These are phyloP conservation scores for Dichotomopilus funicola DNA, from an alignment of 2,329 filamentous ascomycete genomes.

Conservation along the genomic window DNA sequence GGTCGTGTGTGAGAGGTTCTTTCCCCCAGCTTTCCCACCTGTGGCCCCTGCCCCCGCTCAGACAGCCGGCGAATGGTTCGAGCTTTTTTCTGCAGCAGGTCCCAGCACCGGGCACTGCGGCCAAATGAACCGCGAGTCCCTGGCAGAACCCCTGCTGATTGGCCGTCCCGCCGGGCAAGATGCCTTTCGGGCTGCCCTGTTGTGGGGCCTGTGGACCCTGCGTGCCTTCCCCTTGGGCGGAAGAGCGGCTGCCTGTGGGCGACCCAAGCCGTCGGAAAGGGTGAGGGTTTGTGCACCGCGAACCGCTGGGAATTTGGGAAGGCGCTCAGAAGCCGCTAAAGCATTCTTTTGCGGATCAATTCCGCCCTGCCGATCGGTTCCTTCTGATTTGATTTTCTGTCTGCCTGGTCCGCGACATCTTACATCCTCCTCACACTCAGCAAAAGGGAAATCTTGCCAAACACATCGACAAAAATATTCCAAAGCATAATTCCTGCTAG, in stretches of 20 bases:
- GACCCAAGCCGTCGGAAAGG: conserved; percentile 20
- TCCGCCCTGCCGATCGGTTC: neutral
- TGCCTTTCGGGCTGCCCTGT: neutral
- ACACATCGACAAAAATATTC: no score
- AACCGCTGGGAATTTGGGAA: no score
- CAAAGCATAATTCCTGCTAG: no score
- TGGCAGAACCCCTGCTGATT: neutral
- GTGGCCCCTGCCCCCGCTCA: neutral
- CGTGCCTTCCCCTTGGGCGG: no score
- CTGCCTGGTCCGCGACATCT: no score
- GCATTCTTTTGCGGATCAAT: neutral
- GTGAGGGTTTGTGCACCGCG: neutral
- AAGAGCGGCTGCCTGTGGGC: neutral
- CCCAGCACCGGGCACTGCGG: neutral
- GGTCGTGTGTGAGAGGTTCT: neutral
- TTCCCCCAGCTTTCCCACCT: neutral
- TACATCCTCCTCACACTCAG: no score
- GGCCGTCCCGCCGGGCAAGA: neutral
- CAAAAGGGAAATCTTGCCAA: no score
- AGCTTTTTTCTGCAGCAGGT: neutral
- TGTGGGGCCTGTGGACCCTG: conserved; percentile 2
- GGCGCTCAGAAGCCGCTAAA: neutral
- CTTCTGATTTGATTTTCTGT: neutral
- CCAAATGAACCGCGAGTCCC: neutral
- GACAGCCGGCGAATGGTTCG: neutral